Percentiles rank a stretch among this genome's conserved stretches.
These are phyloP conservation scores for Psilocybe sp. DNA, from an alignment of 768 basidiomycete genomes.

Conservation along the genomic window DNA sequence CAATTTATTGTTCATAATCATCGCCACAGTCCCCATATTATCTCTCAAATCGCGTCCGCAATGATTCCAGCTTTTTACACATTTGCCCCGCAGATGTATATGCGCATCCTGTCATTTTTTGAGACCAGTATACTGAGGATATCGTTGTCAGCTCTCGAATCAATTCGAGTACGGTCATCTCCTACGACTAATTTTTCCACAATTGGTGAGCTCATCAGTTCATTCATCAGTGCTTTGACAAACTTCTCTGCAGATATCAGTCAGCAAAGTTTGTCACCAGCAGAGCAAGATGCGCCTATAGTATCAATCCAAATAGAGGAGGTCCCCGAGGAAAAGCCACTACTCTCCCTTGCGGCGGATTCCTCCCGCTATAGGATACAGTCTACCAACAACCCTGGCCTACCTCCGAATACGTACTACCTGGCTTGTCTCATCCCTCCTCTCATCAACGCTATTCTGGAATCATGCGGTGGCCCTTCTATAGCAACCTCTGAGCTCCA, in stretches of 20 bases:
- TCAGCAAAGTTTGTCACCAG: background rate
- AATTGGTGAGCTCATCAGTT: constrained; percentile 1
- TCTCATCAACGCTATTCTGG: constrained; percentile 59
- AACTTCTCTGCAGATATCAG: background rate
- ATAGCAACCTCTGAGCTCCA: background rate
- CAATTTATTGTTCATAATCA: constrained; percentile 60
- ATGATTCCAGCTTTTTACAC: constrained; percentile 74
- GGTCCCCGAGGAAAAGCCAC: constrained; percentile 17
- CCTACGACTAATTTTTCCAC: background rate
- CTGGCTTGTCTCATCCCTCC: constrained; percentile 62
- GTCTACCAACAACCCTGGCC: constrained; percentile 58
- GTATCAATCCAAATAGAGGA: constrained; percentile 65
- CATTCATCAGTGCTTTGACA: background rate
- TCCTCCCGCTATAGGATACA: constrained; percentile 20
- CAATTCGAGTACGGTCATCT: constrained; percentile 10
- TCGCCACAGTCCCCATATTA: constrained; percentile 44
- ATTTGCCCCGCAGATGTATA: constrained; percentile 61
- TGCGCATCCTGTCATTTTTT: constrained; percentile 65
- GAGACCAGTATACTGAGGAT: constrained; percentile 57
- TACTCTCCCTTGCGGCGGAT: background rate
- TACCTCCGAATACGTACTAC: constrained; percentile 52
- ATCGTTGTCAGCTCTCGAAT: constrained; percentile 45
- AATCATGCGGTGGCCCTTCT: constrained; percentile 32
- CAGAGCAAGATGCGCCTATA: constrained; percentile 26
- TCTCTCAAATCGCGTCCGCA: constrained; percentile 62